Percentiles rank a stretch among this genome's conserved stretches.
These are phyloP conservation scores for Fibroporia radiculosa DNA, from an alignment of 768 basidiomycete species.

Conservation along the genomic window DNA sequence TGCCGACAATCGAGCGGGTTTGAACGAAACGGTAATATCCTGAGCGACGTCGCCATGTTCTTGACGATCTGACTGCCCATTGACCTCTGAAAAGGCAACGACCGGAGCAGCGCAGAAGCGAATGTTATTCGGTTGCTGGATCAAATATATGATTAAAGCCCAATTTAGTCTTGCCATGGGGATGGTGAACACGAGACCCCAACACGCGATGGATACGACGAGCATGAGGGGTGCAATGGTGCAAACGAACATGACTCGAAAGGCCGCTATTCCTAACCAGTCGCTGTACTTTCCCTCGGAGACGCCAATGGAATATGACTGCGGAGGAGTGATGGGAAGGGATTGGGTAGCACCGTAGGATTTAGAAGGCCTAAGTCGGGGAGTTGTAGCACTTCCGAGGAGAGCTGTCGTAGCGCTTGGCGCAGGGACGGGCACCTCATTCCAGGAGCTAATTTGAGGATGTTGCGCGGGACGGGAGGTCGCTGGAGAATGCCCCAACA, in stretches of 20 bases:
- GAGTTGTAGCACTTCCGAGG: slow-evolving; percentile 27
- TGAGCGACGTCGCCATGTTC: slow-evolving; percentile 15
- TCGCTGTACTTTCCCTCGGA: slow-evolving; percentile 27
- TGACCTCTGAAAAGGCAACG: slow-evolving; percentile 40
- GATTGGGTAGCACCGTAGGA: slow-evolving; percentile 60
- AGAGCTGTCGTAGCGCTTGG: slow-evolving; percentile 38
- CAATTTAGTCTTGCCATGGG: slow-evolving; percentile 98
- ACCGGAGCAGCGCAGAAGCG: slow-evolving; percentile 89
- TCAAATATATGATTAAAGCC: slow-evolving; percentile 84
- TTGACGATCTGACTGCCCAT: slow-evolving; percentile 16
- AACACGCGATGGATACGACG: slow-evolving; percentile 82
- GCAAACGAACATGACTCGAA: slow-evolving; percentile 70
- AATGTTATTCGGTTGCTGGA: slow-evolving; percentile 70
- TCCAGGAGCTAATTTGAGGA: slow-evolving; percentile 35
- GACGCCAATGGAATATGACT: slow-evolving; percentile 11
- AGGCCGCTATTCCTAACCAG: slow-evolving; percentile 64
- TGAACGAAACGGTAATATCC: slow-evolving; percentile 42
- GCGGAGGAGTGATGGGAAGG: slow-evolving; percentile 16
- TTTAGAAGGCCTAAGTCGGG: slow-evolving; percentile 34
- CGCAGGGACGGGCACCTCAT: slow-evolving; percentile 14
- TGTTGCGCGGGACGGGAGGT: slow-evolving; percentile 34
- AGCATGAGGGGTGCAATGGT: slow-evolving; percentile 89
- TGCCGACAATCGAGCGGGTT: slow-evolving; percentile 66
- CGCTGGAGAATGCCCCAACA: slow-evolving; percentile 36
- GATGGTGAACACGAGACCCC: slow-evolving; percentile 91